Conservation (phyloP, 2,329 filamentous ascomycete genomes). For the Scedosporium dehoogii region DNA sequence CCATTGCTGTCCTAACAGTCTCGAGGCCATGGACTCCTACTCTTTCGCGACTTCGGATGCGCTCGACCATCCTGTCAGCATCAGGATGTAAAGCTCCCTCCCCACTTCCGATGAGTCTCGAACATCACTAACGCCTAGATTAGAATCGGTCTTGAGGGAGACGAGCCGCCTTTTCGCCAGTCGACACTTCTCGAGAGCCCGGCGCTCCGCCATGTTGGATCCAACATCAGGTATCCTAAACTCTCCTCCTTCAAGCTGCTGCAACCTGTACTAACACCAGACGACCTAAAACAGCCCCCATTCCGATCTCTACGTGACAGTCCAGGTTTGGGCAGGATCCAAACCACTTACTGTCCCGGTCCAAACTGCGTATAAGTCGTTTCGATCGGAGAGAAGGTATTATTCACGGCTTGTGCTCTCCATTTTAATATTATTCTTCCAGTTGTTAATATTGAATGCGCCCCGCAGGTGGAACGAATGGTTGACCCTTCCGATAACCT, state of each 20-base stretch:
- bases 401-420: not conserved
- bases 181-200: constrained; percentile 71
- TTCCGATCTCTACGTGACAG: constrained; percentile 88
- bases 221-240: constrained; percentile 57
- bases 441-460: not conserved
- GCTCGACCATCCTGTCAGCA: constrained; percentile 61
- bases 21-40: constrained; percentile 71
- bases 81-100: constrained; percentile 43
- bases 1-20: not conserved
- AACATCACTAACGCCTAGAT: not conserved
- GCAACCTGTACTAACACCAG: constrained; percentile 13
- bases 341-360: constrained; percentile 88
- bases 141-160: constrained; percentile 33
- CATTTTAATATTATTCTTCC: not conserved
- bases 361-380: constrained; percentile 87
- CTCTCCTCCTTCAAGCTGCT: not conserved
- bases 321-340: constrained; percentile 89
- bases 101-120: not conserved
- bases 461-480: constrained; percentile 79
- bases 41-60: constrained; percentile 87
- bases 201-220: constrained; percentile 77
- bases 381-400: constrained; percentile 61
- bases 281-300: constrained; percentile 42
- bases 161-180: constrained; percentile 28
- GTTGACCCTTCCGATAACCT: constrained; percentile 77